A percentile compares a stretch with the other conserved stretches of the same genome.
Conservation (phyloP, 352 stramenopile genomes). For the Phytophthora capsici region DNA sequence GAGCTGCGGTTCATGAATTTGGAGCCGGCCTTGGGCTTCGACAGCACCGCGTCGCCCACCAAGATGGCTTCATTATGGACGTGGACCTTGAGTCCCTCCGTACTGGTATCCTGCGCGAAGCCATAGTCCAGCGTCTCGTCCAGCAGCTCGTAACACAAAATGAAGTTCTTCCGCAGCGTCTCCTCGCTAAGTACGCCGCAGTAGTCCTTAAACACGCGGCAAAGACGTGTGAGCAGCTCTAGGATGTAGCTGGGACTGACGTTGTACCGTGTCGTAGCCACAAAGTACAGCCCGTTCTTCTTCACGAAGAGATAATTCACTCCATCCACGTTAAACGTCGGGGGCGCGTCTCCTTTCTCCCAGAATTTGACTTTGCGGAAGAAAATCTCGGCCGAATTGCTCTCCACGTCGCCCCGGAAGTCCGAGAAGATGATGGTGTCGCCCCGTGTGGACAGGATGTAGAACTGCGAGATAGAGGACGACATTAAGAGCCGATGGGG, state of each 20-base stretch:
- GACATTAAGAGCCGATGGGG: conserved; percentile 26
- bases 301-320: conserved; percentile 99
- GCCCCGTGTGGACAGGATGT: conserved; percentile 97
- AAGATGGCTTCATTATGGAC: conserved; percentile 99
- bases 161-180: conserved; percentile 99
- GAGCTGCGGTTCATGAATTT: conserved; percentile 85
- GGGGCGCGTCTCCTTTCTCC: conserved; percentile 96
- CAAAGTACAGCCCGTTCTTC: conserved; percentile 98
- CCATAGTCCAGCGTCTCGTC: conserved; percentile 99
- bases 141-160: conserved; percentile 99
- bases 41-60: conserved; percentile 78
- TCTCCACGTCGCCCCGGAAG: conserved; percentile 92
- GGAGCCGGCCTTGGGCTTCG: conserved; percentile 92
- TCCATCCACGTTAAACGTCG: conserved; percentile 97
- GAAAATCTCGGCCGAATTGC: conserved; percentile 95
- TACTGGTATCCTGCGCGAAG: conserved; percentile 98
- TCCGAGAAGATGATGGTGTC: conserved; percentile 99
- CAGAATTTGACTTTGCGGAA: conserved; percentile 99
- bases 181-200: conserved; percentile 98
- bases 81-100: conserved; percentile 97
- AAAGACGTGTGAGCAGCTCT: conserved; percentile 94
- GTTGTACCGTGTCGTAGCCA: conserved; percentile 96
- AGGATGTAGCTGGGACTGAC: conserved; percentile 96
- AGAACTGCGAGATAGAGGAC: conserved; percentile 97
- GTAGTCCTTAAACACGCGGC: conserved; percentile 99